A percentile compares a stretch with the other conserved stretches of the same genome.
Conservation (phyloP, 2,329 filamentous ascomycete genomes). For the Ceratocystis albifundus region DNA sequence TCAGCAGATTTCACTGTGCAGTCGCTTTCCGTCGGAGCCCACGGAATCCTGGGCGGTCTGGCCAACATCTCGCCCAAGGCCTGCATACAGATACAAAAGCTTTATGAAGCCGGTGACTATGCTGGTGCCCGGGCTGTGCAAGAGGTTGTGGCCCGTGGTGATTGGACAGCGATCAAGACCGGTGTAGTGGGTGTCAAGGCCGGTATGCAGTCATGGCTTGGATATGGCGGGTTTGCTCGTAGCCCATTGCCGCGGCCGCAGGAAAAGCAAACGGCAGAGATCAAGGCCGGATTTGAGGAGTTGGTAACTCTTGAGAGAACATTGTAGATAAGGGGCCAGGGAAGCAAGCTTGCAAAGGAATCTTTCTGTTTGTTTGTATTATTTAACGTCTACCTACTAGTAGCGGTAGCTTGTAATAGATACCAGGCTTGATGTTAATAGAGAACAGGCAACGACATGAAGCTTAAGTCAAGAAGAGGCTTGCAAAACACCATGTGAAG, state of each 20-base stretch:
- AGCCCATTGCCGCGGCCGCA: constrained; percentile 32
- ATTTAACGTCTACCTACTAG: no score
- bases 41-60: constrained; percentile 34
- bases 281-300: constrained; percentile 32
- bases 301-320: constrained; percentile 29
- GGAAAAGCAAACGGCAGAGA: constrained; percentile 29
- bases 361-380: no score
- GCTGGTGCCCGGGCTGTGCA: constrained; percentile 32
- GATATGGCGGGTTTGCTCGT: constrained; percentile 33
- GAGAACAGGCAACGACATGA: not conserved
- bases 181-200: constrained; percentile 41
- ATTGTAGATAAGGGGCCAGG: not conserved
- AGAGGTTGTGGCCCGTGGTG: constrained; percentile 35
- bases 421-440: no score
- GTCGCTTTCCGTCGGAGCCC: constrained; percentile 32
- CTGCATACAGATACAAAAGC: constrained; percentile 31
- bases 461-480: not conserved
- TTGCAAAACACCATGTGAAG: not conserved
- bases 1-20: constrained; percentile 36
- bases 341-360: no score
- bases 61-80: constrained; percentile 33
- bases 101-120: constrained; percentile 30
- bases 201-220: constrained; percentile 34
- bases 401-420: no score
- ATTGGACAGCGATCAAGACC: constrained; percentile 39